These are phyloP conservation scores for Scleroderma citrinum DNA, from an alignment of 768 basidiomycete genomes.

Conservation along the genomic window DNA sequence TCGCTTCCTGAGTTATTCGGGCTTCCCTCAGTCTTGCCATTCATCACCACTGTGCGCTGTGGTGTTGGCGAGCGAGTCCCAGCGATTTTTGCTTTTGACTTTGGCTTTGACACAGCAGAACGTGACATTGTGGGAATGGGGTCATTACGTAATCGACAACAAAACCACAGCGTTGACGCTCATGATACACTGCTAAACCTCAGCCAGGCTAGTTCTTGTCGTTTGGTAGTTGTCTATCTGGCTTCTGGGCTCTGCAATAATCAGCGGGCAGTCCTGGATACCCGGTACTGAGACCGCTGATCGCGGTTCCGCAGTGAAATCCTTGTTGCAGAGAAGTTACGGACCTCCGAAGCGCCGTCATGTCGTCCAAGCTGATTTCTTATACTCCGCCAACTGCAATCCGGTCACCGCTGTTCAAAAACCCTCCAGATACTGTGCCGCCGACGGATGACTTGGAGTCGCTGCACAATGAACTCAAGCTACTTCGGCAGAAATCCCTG, in stretches of 20 bases:
- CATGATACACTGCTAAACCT: conserved; percentile 26
- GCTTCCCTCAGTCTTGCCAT: conserved; percentile 2
- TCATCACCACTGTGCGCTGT: conserved; percentile 5
- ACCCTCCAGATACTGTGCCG: conserved; percentile 59
- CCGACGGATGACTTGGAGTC: conserved; percentile 65
- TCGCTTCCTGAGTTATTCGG: not conserved
- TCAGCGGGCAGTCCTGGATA: conserved; percentile 13
- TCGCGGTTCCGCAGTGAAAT: conserved; percentile 9
- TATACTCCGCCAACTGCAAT: conserved; percentile 45
- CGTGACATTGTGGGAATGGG: conserved; percentile 1
- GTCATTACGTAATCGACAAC: conserved; percentile 23
- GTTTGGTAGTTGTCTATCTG: conserved; percentile 14
- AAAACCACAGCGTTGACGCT: conserved; percentile 20
- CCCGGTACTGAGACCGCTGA: conserved; percentile 6
- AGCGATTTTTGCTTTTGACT: no score
- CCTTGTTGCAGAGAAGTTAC: conserved; percentile 5
- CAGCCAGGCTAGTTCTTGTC: conserved; percentile 20
- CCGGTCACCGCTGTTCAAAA: conserved; percentile 58
- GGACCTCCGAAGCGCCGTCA: conserved; percentile 29
- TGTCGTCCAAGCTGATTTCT: conserved; percentile 56
- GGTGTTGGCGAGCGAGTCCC: not conserved
- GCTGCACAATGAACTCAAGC: conserved; percentile 55
- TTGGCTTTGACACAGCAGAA: no score
- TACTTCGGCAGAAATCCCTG: conserved; percentile 46
- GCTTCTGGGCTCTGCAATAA: conserved; percentile 8